Evolutionary conservation across 2,329 filamentous ascomycete species (phyloP), one percentile per base, ranked within the genome.

Genomic region (Phoma sp.): DNA sequence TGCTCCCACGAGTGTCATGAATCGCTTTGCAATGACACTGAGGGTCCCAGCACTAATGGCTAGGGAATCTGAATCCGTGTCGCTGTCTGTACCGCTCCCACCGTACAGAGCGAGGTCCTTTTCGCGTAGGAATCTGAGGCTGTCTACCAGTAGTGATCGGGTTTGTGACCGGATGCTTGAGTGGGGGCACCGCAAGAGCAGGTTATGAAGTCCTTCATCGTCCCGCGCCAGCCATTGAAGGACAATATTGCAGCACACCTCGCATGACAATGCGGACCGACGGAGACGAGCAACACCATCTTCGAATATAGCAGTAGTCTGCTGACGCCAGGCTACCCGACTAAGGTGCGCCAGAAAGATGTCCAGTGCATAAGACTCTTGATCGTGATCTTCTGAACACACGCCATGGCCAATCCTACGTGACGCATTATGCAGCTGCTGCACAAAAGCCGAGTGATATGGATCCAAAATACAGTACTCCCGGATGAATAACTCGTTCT

Each of bases 391-490:
- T 13, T 77, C 69, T 1, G 81, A 82, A 66, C 84, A 86, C n/a
- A 74, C 73, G 0, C 78, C 77, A 19, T 72, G 61, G 44, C 80
- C 81, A 31, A 84, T 65, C 19, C 78, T 75, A 43, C 80, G 84
- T 44, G 87, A 77, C 35, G 84, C 82, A 7, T 78, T 74, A 27
- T 95, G 81, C 33, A 91, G 78, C 49, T 81, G 80, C 32, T 82
- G 79, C 15, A 92, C 82, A 62, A 96, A 91, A 1, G 78, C 76
- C 2, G 86, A 80, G 67, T 96, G 90, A 29, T 82, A 81, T 1
- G 85, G 84, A 65, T 96, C 92, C 65, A 89, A 90, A 22, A 96
- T 81, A 71, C 89, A 93, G 68, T 96, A 92, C 17, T 89, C 86
- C 48, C 89, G 85, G 41, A 96, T 81, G 22, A 91, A 83, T 2